phyloP scores from a whole-genome alignment of 176 grass and related monocot genomes.

The Tillandsia fasciculata region DNA sequence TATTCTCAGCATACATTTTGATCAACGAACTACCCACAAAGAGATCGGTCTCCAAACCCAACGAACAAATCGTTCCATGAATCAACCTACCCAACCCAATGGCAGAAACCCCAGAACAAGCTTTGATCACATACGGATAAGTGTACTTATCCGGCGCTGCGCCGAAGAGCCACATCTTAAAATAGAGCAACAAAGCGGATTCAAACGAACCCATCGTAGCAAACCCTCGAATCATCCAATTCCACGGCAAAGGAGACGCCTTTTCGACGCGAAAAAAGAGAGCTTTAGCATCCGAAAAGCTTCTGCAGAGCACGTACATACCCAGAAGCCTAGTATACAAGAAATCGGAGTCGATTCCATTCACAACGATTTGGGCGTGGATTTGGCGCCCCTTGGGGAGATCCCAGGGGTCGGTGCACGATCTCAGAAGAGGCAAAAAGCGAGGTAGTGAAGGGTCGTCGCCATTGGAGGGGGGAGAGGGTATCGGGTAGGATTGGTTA shows the following conservation, averaged over 20 bases:
- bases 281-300: slow-evolving; percentile 48
- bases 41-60: slow-evolving; percentile 40
- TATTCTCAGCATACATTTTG: slow-evolving; percentile 43
- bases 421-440: slow-evolving; percentile 39
- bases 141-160: slow-evolving; percentile 48
- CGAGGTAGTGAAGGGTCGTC: background rate
- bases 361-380: slow-evolving; percentile 49
- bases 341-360: slow-evolving; percentile 14
- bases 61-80: slow-evolving; percentile 36
- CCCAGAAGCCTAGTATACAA: slow-evolving; percentile 44
- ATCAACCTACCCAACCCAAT: slow-evolving; percentile 45
- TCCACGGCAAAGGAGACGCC: slow-evolving; percentile 48
- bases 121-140: slow-evolving; percentile 70
- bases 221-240: slow-evolving; percentile 83
- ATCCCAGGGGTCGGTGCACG: slow-evolving; percentile 34
- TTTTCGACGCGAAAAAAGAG: slow-evolving; percentile 47
- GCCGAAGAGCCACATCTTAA: slow-evolving; percentile 70
- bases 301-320: slow-evolving; percentile 59
- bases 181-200: slow-evolving; percentile 52
- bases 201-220: slow-evolving; percentile 37
- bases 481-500: background rate
- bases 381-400: slow-evolving; percentile 46
- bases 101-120: slow-evolving; percentile 44
- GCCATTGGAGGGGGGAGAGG: background rate
- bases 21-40: slow-evolving; percentile 66